phyloP scores from a whole-genome alignment of 129 eudicot genomes.

The Pittosporum tobira region DNA sequence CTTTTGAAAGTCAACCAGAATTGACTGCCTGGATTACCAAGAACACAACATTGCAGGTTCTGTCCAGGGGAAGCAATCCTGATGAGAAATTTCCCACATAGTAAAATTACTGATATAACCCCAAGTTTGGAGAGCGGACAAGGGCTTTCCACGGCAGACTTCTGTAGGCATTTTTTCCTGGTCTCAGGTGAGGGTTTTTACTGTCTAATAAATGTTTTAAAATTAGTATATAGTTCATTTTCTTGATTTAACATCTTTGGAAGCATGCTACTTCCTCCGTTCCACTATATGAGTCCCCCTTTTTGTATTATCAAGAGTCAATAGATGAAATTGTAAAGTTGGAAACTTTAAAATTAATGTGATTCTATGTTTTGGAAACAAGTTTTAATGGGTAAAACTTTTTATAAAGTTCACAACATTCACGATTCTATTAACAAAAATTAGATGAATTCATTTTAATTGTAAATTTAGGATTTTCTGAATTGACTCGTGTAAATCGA shows the following conservation, averaged over 20 bases:
- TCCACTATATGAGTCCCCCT: too few relatives aligned
- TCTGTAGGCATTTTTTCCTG: conserved; percentile 14
- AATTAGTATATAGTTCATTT: background rate
- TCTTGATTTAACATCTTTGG: background rate
- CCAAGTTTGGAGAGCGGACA: conserved; percentile 12
- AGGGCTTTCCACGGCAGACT: conserved; percentile 13
- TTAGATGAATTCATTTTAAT: too few relatives aligned
- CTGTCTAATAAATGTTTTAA: conserved; percentile 3
- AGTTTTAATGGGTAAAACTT: too few relatives aligned
- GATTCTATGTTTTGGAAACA: too few relatives aligned
- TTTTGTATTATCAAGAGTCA: too few relatives aligned
- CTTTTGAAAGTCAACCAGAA: conserved; percentile 74
- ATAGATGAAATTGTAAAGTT: too few relatives aligned
- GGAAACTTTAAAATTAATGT: too few relatives aligned
- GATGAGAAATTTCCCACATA: conserved; percentile 22
- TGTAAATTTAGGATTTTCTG: too few relatives aligned
- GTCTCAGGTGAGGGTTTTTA: conserved; percentile 27
- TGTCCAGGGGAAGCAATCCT: conserved; percentile 38
- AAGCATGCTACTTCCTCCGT: conserved; percentile 2
- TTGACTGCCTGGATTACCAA: conserved; percentile 68
- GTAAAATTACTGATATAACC: conserved; percentile 1
- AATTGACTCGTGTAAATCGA: too few relatives aligned
- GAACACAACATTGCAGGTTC: conserved; percentile 56
- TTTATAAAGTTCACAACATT: too few relatives aligned
- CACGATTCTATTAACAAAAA: too few relatives aligned